Base-by-base conservation (phyloP, 331 rosid genomes). In the Malus hybrid region DNA sequence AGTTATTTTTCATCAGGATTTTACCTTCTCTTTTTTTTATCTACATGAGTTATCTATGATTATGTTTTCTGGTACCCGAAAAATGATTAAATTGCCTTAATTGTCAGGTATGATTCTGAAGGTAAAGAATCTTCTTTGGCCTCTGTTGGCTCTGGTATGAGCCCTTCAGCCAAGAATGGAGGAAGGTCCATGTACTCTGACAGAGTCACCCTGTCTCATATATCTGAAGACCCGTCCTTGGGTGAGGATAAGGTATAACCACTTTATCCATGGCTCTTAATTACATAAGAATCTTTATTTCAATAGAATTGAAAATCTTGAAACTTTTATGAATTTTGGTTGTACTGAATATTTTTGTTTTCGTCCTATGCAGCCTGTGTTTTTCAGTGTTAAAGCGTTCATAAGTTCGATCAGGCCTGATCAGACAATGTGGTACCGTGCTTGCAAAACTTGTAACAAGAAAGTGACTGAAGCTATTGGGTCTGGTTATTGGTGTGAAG, bases 361-460 rank as follows among this genome's bases (percentile, higher is more conserved):
- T 71, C 44, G 32, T 70, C 63, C 72, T 74, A 29, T 7, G 26
- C 87, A 92, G 99, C 93, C 99, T 10, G 88, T 69, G 28, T 80
- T 71, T 79, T 95, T 90, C 82, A 92, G 93, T 70, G 50, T 90
- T 13, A 92, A 84, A 84, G 97, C 84, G 12, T 81, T 82, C 42
- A 79, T 95, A 52, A 89, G 91, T 78, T 88, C 72, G 26, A 85
- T 95, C 60, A 92, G 61, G 81, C 89, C 93, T 69, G 99, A 92
- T 10, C 99, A 95, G 77, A 80, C 93, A 50, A 88, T 89, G 96
- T 95, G 93, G 97, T 95, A 95, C 71, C 90, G 93, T 2, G 97
- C 97, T 61, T 95, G 99, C 78, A 89, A 85, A 82, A 87, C 87
- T 24, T 95, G 99, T 83, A 92, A 88, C 78, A 95, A 89, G 87